These are phyloP conservation scores for Cystobasidium tubakii DNA, from an alignment of 768 basidiomycete species.

Conservation along the genomic window DNA sequence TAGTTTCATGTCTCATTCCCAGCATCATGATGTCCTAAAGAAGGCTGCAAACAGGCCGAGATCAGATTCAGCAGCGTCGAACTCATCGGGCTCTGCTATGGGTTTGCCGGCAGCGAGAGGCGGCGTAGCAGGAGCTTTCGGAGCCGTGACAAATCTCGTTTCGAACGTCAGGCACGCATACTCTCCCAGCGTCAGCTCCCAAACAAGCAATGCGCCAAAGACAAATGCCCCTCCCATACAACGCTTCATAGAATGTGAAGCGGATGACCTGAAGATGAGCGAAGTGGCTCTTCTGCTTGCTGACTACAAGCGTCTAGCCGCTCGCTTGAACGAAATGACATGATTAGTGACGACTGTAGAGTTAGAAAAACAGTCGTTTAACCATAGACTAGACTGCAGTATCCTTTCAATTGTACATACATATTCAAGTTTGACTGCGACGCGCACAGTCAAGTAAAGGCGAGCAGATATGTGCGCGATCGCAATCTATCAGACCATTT, in stretches of 20 bases:
- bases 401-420: no score
- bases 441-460: no score
- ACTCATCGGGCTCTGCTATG: constrained; percentile 13
- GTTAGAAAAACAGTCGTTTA: no score
- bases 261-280: constrained; percentile 70
- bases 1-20: constrained; percentile 17
- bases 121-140: background rate
- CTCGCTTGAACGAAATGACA: background rate
- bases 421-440: no score
- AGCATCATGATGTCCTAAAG: background rate
- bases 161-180: constrained; percentile 23
- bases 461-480: no score
- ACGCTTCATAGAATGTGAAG: constrained; percentile 65
- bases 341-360: background rate
- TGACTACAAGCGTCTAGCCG: constrained; percentile 55
- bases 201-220: constrained; percentile 51
- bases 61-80: constrained; percentile 2
- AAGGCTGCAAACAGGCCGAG: constrained; percentile 1
- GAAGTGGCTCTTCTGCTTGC: constrained; percentile 73
- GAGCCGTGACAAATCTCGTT: background rate
- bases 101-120: constrained; percentile 20
- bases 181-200: constrained; percentile 50
- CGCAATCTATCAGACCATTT: no score
- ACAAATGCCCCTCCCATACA: constrained; percentile 59
- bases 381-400: no score